Evolutionary conservation across 2,329 filamentous ascomycete genomes (phyloP), one percentile per base, ranked within the genome.

Genomic region (Ophiocordyceps australis): DNA sequence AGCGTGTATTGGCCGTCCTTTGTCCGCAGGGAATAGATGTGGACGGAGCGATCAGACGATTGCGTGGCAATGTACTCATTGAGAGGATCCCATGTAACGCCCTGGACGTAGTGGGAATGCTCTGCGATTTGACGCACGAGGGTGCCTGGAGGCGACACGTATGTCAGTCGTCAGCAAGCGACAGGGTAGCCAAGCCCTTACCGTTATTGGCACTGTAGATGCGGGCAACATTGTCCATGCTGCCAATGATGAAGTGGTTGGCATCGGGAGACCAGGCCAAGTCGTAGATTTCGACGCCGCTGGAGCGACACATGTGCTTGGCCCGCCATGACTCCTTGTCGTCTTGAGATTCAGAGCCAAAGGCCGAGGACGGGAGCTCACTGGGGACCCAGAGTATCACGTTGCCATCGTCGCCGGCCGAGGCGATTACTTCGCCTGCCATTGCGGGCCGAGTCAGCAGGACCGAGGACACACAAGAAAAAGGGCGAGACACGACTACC

Each of bases 1-100:
- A 98, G 61, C 0, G 82, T 83, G 45, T 93, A 93, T 38, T 92
- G 82, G 17, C 89, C 89, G 41, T 98, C 89, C 45, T 95, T 98
- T 14, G 80, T 93, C 57, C 82, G 92, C 34, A 98, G 59, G 1
- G 79, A 86, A 55, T 98, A 98, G 37, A 98, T 89, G 50, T 98
- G 91, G 10, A 95, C 86, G 3, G 89, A 94, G 45, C 89, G 77
- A 54, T 98, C 89, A 5, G 89, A 98, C 6, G 89, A 98, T 47
- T 98, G 89, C 2, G 89, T 98, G 20, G 89, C 89, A 32, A 98
- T 85, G 49, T 85, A 98, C 54, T 98, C 89, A 54, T 95, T 95
- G 29, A 94, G 56, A 14, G 89, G 91, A 55, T 98, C 91, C 91
- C 89, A 98, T 5, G 89, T 79, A 7, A 98, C 91, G 24, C 89